These are phyloP conservation scores for Chenopodium formosanum DNA, from an alignment of 148 eudicot species.

Conservation along the genomic window DNA sequence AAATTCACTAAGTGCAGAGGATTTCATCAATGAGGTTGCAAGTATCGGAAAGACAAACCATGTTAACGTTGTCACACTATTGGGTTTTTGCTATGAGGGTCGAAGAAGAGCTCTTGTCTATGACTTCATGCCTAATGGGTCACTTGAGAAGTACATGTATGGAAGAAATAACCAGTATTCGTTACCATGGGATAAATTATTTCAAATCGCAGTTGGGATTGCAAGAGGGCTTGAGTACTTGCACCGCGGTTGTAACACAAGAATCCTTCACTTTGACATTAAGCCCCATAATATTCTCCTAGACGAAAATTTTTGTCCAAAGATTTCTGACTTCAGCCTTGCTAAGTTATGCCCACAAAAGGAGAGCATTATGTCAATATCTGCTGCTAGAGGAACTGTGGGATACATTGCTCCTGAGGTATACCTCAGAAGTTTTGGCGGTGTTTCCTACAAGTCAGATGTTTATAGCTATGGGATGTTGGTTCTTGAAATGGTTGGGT, in stretches of 20 bases:
- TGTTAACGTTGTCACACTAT: constrained; percentile 53
- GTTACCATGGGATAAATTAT: constrained; percentile 20
- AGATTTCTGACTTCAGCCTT: constrained; percentile 44
- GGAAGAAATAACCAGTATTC: not conserved
- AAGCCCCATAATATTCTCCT: constrained; percentile 46
- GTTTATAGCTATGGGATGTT: constrained; percentile 34
- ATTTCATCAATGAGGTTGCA: constrained; percentile 57
- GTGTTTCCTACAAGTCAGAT: constrained; percentile 35
- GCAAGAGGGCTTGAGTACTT: constrained; percentile 46
- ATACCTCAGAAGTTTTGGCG: constrained; percentile 28
- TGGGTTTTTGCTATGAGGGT: constrained; percentile 59
- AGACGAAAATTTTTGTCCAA: constrained; percentile 33
- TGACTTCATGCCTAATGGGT: constrained; percentile 74
- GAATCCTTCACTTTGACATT: constrained; percentile 43
- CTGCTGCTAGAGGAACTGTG: constrained; percentile 35
- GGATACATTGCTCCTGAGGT: constrained; percentile 43
- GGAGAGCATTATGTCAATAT: constrained; percentile 30
- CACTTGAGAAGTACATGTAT: constrained; percentile 29
- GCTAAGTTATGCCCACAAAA: constrained; percentile 36
- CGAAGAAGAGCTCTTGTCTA: constrained; percentile 63
- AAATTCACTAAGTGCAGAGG: constrained; percentile 20
- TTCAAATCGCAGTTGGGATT: constrained; percentile 35
- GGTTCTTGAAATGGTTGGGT: constrained; percentile 36
- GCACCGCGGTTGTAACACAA: constrained; percentile 46
- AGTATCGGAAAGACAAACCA: constrained; percentile 68